Conservation (phyloP, 2,329 filamentous ascomycete genomes). For the Pseudogymnoascus sp. region DNA sequence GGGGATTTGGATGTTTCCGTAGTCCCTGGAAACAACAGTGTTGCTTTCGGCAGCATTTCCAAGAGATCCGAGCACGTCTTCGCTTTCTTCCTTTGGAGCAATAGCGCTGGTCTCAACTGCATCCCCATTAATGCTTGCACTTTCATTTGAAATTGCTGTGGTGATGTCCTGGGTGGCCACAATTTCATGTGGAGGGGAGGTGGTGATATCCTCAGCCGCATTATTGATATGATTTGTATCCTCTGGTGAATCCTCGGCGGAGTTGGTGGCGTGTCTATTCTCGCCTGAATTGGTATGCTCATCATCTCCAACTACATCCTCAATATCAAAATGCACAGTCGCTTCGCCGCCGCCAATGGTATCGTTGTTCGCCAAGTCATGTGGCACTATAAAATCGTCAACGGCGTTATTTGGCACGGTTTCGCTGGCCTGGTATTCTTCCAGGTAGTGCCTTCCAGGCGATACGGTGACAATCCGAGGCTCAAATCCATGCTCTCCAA, state of each 20-base stretch:
- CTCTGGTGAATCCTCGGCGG: not conserved
- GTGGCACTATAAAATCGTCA: not conserved
- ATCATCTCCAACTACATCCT: not conserved
- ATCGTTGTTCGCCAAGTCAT: not conserved
- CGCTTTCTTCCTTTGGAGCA: not conserved
- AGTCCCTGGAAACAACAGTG: not conserved
- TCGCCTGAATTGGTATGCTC: not conserved
- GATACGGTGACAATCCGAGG: not conserved
- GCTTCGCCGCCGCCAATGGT: not conserved
- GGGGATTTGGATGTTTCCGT: not conserved
- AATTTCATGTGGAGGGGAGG: not conserved
- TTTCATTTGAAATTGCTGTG: not conserved
- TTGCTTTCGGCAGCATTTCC: not conserved
- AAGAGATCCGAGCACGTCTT: not conserved
- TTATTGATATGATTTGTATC: not conserved
- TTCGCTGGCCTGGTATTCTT: not conserved
- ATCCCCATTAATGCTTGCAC: not conserved
- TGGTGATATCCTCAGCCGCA: not conserved
- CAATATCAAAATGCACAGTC: not conserved
- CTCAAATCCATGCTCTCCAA: not conserved
- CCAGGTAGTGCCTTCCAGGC: not conserved
- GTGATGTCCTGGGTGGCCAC: not conserved
- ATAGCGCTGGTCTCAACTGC: not conserved
- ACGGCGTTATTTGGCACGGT: not conserved
- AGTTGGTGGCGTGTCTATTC: not conserved